A percentile compares a stretch with the other conserved stretches of the same genome.
phyloP scores from a whole-genome alignment of 257 asterid species.

The Nyctanthes arbortristis region DNA sequence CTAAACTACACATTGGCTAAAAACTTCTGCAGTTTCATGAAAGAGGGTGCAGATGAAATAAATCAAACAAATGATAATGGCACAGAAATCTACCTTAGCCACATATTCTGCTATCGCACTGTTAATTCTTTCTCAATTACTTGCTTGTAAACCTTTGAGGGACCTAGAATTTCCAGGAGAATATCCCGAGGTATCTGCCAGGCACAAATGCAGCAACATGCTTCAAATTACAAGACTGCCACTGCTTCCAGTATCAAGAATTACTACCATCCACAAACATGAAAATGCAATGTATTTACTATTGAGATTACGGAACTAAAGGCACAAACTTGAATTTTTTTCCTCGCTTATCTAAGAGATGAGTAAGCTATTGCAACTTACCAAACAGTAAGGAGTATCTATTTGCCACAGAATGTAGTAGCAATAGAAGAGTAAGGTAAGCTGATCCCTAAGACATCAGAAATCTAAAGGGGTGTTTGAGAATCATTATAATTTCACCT shows the following conservation, averaged over 20 bases:
- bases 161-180: conserved; percentile 61
- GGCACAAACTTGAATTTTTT: not conserved
- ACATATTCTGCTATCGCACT: conserved; percentile 41
- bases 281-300: not conserved
- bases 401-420: not conserved
- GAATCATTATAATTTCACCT: no score
- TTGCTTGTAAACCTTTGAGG: conserved; percentile 50
- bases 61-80: not conserved
- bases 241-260: not conserved
- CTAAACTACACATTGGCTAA: not conserved
- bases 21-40: not conserved
- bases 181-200: conserved; percentile 56
- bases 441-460: not conserved
- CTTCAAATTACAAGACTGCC: not conserved
- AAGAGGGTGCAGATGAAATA: not conserved
- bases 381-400: not conserved
- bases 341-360: not conserved
- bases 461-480: no score
- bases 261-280: not conserved
- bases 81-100: conserved; percentile 36
- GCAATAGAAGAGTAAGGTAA: not conserved
- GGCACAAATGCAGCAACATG: not conserved
- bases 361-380: not conserved
- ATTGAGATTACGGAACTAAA: not conserved
- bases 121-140: conserved; percentile 50